Base-by-base conservation (phyloP, 2,329 filamentous ascomycete species). In the Calonectria leucothoes region DNA sequence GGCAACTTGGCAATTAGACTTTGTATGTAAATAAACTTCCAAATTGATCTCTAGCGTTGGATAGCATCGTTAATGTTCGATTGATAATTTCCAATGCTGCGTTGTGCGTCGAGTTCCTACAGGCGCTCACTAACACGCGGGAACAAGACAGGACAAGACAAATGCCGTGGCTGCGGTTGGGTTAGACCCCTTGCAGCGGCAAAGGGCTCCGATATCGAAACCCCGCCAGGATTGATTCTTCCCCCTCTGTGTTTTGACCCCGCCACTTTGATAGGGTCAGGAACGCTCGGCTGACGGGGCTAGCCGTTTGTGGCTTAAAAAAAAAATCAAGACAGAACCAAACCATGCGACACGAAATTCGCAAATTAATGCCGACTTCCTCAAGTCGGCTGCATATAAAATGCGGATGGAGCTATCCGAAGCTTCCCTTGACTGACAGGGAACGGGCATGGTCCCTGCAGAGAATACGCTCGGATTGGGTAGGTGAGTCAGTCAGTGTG, bases 181-280 rank as follows among this genome's bases (percentile, higher is more conserved):
- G 64, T 57, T 63, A 27, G 33, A 33, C 33, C 71, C 70, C 73
- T 72, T 75, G 57, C 67, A 73, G 73, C 33, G 27, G 45, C 48
- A 45, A 45, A 25, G 49, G 37, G 70, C 77, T 81, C 79, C 79
- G 78, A 80, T 81, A 75, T 80, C 79, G 77, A 78, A 79, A 64
- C 72, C 72, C 72, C 72, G 61, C 72, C 25, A 64, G 33, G 25
- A 51, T 39, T 55, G 37, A 55, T 37, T 33, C 42, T 12, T 45
- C 1, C n/a, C 42, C 20, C 42, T 45, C 55, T 25, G 55, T 39
- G 55, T 45, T 37, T 17, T 52, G 15, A 70, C 71, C 71, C 71
- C 71, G 61, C 71, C 55, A 63, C 42, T 66, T 66, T 66, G 70
- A 61, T 61, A 61, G 55, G 55, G 55, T 15, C 35, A 61, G 23